A percentile compares a stretch with the other conserved stretches of the same genome.
phyloP scores from a whole-genome alignment of 192 early-diverging fungal species.

The Cetraspora pellucida region DNA sequence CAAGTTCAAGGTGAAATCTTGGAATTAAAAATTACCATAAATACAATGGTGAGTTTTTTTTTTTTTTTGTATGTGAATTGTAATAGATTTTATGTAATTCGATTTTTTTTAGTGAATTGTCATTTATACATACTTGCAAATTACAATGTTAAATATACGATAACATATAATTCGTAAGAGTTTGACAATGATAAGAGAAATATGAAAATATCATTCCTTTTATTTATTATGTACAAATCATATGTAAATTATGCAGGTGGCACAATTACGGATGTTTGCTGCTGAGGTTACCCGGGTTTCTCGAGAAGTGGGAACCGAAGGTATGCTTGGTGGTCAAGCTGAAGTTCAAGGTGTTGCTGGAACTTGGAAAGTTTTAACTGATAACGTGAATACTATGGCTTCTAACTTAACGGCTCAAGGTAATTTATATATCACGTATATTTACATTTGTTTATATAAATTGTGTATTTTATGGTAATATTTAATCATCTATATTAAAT shows the following conservation, averaged over 20 bases:
- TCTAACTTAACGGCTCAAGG: slow-evolving; percentile 63
- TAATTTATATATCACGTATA: slow-evolving; percentile 10
- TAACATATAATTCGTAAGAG: background rate
- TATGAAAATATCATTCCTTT: too few relatives aligned
- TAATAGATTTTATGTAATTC: background rate
- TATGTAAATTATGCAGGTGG: slow-evolving; percentile 36
- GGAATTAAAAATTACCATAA: slow-evolving; percentile 55
- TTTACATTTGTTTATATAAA: background rate
- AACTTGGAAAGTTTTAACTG: slow-evolving; percentile 65
- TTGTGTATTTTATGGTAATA: background rate
- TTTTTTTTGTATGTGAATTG: background rate
- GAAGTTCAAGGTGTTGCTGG: slow-evolving; percentile 59
- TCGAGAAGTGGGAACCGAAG: slow-evolving; percentile 53
- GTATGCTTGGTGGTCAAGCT: slow-evolving; percentile 56
- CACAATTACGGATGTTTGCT: slow-evolving; percentile 54
- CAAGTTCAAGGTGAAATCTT: slow-evolving; percentile 57
- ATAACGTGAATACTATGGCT: slow-evolving; percentile 71
- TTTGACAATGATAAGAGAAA: too few relatives aligned
- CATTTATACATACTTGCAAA: background rate
- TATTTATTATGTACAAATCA: background rate
- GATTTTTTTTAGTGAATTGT: background rate
- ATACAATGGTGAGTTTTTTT: slow-evolving; percentile 41
- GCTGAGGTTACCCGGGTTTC: slow-evolving; percentile 55
- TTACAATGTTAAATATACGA: background rate
- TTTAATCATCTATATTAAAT: background rate